Conservation (phyloP, 768 basidiomycete species). For the Pisolithus tinctorius region DNA sequence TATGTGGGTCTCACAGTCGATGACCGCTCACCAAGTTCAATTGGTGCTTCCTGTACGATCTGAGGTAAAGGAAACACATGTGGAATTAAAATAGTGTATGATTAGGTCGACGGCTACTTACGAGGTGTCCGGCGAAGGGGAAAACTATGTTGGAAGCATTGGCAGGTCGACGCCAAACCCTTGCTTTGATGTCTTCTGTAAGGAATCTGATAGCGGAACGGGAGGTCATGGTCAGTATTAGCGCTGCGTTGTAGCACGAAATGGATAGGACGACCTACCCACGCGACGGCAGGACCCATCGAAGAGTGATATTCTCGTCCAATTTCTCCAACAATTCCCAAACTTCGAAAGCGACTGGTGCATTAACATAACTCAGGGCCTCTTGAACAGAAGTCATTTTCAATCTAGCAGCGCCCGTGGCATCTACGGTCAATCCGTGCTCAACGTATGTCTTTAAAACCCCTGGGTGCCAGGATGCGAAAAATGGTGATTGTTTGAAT, state of each 20-base stretch:
- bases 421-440: not conserved
- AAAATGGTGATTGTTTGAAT: slow-evolving; percentile 24
- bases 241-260: not conserved
- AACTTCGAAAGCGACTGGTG: slow-evolving; percentile 12
- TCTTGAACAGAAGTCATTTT: slow-evolving; percentile 67
- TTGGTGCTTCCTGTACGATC: slow-evolving; percentile 25
- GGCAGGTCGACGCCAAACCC: too few relatives aligned
- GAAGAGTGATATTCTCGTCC: slow-evolving; percentile 20
- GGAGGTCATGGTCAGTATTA: not conserved
- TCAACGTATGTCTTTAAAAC: too few relatives aligned
- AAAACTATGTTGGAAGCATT: too few relatives aligned
- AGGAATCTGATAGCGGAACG: slow-evolving; percentile 7
- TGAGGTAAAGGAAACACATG: slow-evolving; percentile 1
- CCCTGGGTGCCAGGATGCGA: too few relatives aligned
- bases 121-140: too few relatives aligned
- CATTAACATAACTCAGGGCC: slow-evolving; percentile 52
- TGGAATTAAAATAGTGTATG: not conserved
- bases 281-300: slow-evolving; percentile 22
- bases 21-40: slow-evolving; percentile 20
- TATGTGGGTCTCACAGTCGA: not conserved
- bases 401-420: slow-evolving; percentile 39
- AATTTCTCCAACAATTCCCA: slow-evolving; percentile 22
- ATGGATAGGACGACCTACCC: slow-evolving; percentile 7
- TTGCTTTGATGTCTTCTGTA: too few relatives aligned
- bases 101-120: not conserved